Evolutionary conservation across 2,329 filamentous ascomycete species (phyloP), one percentile per base, ranked within the genome.

Genomic region (Blastomyces percursus): DNA sequence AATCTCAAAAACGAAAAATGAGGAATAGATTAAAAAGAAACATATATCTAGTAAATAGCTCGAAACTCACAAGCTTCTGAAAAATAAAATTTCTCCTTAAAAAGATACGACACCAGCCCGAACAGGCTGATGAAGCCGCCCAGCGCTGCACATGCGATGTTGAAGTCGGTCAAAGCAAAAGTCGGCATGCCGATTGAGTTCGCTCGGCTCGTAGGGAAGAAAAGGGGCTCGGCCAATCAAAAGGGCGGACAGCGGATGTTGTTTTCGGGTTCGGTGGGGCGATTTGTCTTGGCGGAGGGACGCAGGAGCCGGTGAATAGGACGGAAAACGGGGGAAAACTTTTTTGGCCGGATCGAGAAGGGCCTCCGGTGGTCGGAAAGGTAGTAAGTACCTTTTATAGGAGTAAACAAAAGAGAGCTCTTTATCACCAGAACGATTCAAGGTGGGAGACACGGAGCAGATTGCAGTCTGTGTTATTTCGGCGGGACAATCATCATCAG

Each of bases 41-140:
- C 55, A 24, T 30, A 50, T 30, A 44, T 38, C n/a, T 38, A 12
- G 35, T 38, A 38, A 38, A 56, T 40, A 24, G 24, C 44, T 30
- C 44, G 32, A 38, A 24, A 84, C 88, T 73, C 79, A 93, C 90
- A 79, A 61, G 92, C 90, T 82, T 96, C 92, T 0, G 91, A 96
- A 0, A 96, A 82, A 73, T 96, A 96, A 72, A 90, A 93, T 63
- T 86, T 88, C 77, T 96, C 92, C 72, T 96, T 96, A 71, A 90
- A 82, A 21, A 96, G 82, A 71, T 91, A 96, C 0, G 91, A 96
- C 0, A 96, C 90, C 52, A 96, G 78, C 3, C 91, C 91, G 71
- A 96, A 96, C n/a, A 95, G 68, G 0, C 90, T 91, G 65, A 96
- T 86, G 77, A 95, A 96, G 1, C 90, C 92, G 16, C 92, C 92